Conservation (phyloP, 805 yeast species). For the Isabelozyma rhagii region DNA sequence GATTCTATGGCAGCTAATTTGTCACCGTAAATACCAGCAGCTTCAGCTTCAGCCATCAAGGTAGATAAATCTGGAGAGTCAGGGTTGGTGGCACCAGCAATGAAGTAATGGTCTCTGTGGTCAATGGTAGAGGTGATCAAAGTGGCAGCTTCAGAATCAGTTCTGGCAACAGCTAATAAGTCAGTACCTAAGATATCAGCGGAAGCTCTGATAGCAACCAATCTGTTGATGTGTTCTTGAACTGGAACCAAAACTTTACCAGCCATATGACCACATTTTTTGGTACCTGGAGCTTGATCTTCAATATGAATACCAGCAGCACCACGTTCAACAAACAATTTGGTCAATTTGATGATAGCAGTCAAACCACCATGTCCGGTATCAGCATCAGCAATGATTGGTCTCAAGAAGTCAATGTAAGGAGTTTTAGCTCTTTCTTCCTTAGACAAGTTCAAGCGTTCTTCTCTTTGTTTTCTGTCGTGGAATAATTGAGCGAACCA, state of each 20-base stretch:
- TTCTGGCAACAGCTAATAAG: constrained; percentile 85
- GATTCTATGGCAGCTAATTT: constrained; percentile 70
- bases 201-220: constrained; percentile 89
- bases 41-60: constrained; percentile 80
- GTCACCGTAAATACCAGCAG: constrained; percentile 66
- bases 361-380: constrained; percentile 99
- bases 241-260: constrained; percentile 97
- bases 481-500: constrained; percentile 97
- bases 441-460: constrained; percentile 58
- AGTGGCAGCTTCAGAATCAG: constrained; percentile 98
- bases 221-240: constrained; percentile 93
- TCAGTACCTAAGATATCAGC: constrained; percentile 92
- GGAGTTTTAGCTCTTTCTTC: constrained; percentile 68
- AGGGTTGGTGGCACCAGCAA: constrained; percentile 89
- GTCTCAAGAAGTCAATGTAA: constrained; percentile 84
- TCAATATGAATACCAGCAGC: constrained; percentile 99
- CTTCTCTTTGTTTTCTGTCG: constrained; percentile 93
- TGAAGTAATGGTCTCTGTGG: constrained; percentile 88
- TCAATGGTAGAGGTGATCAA: constrained; percentile 91
- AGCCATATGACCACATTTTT: constrained; percentile 99
- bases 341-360: constrained; percentile 91
- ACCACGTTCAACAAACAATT: constrained; percentile 94
- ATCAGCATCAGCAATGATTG: constrained; percentile 96
- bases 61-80: constrained; percentile 69
- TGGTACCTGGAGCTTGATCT: constrained; percentile 98